Percentiles rank a stretch among this genome's conserved stretches.
These are phyloP conservation scores for Leptographium lundbergii DNA, from an alignment of 2,329 filamentous ascomycete species.

Conservation along the genomic window DNA sequence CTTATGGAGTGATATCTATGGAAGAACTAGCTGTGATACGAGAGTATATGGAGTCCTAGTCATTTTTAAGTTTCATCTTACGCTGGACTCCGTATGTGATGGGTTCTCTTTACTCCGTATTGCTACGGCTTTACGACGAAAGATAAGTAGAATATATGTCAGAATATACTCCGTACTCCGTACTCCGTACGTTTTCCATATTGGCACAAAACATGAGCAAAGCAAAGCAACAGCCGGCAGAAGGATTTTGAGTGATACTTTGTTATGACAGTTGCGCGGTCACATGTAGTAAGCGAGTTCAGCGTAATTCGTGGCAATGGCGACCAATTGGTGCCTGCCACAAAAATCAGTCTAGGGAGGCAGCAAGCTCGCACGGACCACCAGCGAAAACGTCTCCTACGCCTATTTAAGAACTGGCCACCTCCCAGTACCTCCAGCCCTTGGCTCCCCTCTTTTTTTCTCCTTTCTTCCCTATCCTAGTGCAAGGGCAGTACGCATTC, in stretches of 20 bases:
- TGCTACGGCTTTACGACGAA: too few species aligned
- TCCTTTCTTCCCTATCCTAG: conserved; percentile 41
- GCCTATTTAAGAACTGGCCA: conserved; percentile 10
- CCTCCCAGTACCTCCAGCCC: conserved; percentile 1
- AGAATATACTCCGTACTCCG: too few species aligned
- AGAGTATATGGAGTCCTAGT: too few species aligned
- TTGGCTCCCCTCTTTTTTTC: conserved; percentile 14
- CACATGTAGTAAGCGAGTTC: neutral
- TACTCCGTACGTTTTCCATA: too few species aligned
- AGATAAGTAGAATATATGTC: too few species aligned
- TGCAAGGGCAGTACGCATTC: conserved; percentile 67
- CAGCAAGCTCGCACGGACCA: conserved; percentile 15
- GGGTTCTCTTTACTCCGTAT: too few species aligned
- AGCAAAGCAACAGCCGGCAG: too few species aligned
- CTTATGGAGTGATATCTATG: too few species aligned
- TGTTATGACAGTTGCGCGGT: neutral
- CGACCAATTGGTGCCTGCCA: neutral
- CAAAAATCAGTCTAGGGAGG: neutral
- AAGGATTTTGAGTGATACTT: neutral
- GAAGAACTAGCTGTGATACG: too few species aligned
- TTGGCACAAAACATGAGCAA: too few species aligned
- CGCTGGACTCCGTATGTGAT: too few species aligned
- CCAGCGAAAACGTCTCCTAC: neutral
- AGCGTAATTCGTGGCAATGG: neutral
- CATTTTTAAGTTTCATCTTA: too few species aligned